These are phyloP conservation scores for Funneliformis caledonium DNA, from an alignment of 371 early-diverging fungal species.

Conservation along the genomic window DNA sequence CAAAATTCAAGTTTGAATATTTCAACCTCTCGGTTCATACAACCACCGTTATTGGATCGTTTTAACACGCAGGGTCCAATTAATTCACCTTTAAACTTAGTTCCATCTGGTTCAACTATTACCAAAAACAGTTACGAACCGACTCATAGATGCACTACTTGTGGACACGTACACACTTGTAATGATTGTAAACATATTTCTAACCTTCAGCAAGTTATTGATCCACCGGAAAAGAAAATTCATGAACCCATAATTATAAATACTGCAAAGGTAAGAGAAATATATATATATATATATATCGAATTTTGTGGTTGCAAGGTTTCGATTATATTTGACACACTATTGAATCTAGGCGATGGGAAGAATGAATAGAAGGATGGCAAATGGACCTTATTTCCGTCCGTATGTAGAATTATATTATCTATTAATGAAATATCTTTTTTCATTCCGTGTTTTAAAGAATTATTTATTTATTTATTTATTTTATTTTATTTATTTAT, in stretches of 20 bases:
- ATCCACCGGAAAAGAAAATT: neutral
- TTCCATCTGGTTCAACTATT: neutral
- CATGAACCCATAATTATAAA: conserved; percentile 13
- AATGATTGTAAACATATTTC: neutral
- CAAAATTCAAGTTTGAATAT: neutral
- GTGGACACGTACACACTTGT: conserved; percentile 17
- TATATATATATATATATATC: neutral
- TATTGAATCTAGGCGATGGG: conserved; percentile 12
- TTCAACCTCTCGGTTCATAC: neutral
- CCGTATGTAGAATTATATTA: neutral
- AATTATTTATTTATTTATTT: neutral
- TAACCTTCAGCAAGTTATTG: conserved; percentile 4
- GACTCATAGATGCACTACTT: conserved; percentile 4
- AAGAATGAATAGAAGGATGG: conserved; percentile 14
- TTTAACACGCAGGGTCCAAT: neutral
- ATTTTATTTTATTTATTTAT: conserved; percentile 1
- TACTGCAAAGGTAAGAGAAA: conserved; percentile 14
- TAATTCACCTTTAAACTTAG: neutral
- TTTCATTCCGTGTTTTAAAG: neutral
- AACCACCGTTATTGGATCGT: neutral
- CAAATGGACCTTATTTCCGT: conserved; percentile 7
- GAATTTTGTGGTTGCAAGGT: neutral
- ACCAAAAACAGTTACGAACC: conserved; percentile 1
- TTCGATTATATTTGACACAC: no score
- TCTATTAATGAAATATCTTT: neutral